These are phyloP conservation scores for Daucus carota DNA, from an alignment of 129 eudicot species.

Conservation along the genomic window DNA sequence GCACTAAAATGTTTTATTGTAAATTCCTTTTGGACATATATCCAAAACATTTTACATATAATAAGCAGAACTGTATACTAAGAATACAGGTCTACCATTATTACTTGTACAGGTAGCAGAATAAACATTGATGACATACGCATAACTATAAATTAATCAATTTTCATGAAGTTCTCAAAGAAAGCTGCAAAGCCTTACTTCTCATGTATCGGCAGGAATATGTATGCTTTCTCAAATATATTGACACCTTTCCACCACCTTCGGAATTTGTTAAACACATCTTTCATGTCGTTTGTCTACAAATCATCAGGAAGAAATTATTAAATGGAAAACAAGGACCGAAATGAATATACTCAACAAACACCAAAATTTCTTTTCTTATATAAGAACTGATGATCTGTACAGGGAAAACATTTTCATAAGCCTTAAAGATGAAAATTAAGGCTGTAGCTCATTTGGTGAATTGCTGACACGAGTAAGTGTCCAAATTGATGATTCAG, in stretches of 20 bases:
- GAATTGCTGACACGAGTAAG: background rate
- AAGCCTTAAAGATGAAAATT: background rate
- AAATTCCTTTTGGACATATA: background rate
- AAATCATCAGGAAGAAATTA: slow-evolving; percentile 19
- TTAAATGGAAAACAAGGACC: background rate
- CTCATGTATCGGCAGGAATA: slow-evolving; percentile 81
- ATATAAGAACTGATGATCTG: background rate
- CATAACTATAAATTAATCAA: background rate
- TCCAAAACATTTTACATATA: background rate
- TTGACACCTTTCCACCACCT: slow-evolving; percentile 95
- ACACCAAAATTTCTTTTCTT: background rate
- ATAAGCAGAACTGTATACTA: background rate
- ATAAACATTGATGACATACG: background rate
- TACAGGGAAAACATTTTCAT: background rate
- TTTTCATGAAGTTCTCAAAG: background rate
- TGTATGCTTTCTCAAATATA: slow-evolving; percentile 73
- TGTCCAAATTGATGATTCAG: background rate
- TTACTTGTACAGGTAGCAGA: background rate
- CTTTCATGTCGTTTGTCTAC: slow-evolving; percentile 42
- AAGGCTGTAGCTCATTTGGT: background rate
- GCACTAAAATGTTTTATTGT: background rate
- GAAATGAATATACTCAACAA: background rate
- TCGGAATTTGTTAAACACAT: slow-evolving; percentile 57
- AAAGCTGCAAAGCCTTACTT: slow-evolving; percentile 33
- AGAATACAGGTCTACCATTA: background rate